Conservation (phyloP, 371 early-diverging fungal genomes). For the Entomophthora muscae region DNA sequence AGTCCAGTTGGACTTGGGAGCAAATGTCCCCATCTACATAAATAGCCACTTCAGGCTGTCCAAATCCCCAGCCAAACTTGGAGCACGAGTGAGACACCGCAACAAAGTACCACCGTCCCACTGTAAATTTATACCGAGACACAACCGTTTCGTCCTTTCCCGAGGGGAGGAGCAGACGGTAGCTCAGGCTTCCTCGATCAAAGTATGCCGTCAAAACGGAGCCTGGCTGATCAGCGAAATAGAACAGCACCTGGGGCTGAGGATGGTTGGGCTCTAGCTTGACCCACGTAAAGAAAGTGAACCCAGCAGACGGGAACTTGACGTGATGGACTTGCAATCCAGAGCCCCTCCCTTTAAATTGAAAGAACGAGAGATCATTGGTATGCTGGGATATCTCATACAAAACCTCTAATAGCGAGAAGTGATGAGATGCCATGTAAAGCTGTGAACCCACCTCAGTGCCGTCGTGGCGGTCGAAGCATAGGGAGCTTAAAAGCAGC, state of each 20-base stretch:
- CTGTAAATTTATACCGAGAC: constrained; percentile 9
- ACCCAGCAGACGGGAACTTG: constrained; percentile 20
- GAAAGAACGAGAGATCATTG: constrained; percentile 24
- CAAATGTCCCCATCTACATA: constrained; percentile 20
- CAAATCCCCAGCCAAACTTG: constrained; percentile 19
- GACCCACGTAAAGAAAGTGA: constrained; percentile 25
- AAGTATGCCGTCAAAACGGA: constrained; percentile 13
- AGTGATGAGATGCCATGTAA: constrained; percentile 10
- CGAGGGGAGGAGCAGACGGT: constrained; percentile 5
- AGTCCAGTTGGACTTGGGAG: constrained; percentile 18
- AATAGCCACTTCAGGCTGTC: constrained; percentile 15
- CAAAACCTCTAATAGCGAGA: constrained; percentile 11
- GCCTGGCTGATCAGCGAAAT: constrained; percentile 10
- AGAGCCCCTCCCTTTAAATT: constrained; percentile 20
- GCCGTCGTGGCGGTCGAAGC: constrained; percentile 8
- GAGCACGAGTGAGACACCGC: constrained; percentile 19
- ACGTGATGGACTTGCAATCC: constrained; percentile 19
- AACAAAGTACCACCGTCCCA: constrained; percentile 23
- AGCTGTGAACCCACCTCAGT: neutral
- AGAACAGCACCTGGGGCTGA: constrained; percentile 12
- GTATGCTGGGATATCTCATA: constrained; percentile 16
- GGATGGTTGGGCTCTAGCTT: constrained; percentile 14
- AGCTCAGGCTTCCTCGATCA: constrained; percentile 8
- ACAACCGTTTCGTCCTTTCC: neutral
- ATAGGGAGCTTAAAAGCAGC: constrained; percentile 12